Conservation (phyloP, 768 basidiomycete species). For the Hygrophoropsis aurantiaca region DNA sequence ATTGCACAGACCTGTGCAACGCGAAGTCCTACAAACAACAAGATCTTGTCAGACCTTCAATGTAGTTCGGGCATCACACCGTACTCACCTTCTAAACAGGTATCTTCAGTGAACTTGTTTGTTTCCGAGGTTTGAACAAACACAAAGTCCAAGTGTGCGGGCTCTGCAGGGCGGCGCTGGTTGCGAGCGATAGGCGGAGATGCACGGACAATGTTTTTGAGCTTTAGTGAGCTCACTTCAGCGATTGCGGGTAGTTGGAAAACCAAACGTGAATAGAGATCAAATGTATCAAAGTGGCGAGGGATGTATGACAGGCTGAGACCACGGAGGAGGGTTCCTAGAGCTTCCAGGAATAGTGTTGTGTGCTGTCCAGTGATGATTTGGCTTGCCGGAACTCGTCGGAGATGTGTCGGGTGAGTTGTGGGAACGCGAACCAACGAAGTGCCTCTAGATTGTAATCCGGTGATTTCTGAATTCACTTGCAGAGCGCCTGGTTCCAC, state of each 20-base stretch:
- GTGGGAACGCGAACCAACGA: background rate
- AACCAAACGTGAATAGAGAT: too few species aligned
- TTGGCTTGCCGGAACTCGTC: conserved; percentile 1
- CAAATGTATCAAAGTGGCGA: conserved; percentile 14
- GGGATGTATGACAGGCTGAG: conserved; percentile 2
- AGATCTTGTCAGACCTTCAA: background rate
- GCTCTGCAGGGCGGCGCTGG: too few species aligned
- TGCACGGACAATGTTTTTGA: background rate
- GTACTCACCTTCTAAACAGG: too few species aligned
- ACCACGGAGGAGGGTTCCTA: conserved; percentile 2
- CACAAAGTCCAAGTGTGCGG: too few species aligned
- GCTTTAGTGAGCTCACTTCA: background rate
- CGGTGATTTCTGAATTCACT: too few species aligned
- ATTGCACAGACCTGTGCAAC: conserved; percentile 12
- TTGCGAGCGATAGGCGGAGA: background rate
- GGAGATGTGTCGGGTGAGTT: conserved; percentile 3
- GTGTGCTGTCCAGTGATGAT: conserved; percentile 5
- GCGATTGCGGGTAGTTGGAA: too few species aligned
- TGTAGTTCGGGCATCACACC: background rate
- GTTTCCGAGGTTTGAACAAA: too few species aligned
- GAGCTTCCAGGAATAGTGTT: conserved; percentile 7
- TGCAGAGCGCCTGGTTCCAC: too few species aligned
- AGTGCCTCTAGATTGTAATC: too few species aligned
- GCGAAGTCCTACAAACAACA: conserved; percentile 1
- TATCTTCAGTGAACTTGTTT: too few species aligned